These are phyloP conservation scores for Leccinellum rugosiceps DNA, from an alignment of 768 basidiomycete species.

Conservation along the genomic window DNA sequence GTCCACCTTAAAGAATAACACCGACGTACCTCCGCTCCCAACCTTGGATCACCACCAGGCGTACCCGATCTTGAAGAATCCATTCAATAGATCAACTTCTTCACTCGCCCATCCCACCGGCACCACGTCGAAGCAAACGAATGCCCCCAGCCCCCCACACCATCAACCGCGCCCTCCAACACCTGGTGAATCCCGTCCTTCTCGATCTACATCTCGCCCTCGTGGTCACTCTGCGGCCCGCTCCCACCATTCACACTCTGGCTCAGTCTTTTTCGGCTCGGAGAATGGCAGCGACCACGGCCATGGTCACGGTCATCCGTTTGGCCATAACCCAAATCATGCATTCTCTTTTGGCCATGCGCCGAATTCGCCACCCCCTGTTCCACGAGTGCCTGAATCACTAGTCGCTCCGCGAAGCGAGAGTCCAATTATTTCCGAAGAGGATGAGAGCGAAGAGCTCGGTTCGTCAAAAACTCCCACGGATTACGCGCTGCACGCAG, in stretches of 20 bases:
- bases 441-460: constrained; percentile 60
- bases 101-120: constrained; percentile 56
- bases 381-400: constrained; percentile 70
- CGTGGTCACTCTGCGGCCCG: constrained; percentile 61
- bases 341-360: constrained; percentile 24
- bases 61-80: constrained; percentile 74
- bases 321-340: constrained; percentile 27
- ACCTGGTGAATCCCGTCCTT: constrained; percentile 41
- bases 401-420: constrained; percentile 52
- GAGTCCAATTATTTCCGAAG: constrained; percentile 50
- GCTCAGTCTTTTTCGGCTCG: constrained; percentile 67
- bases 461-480: constrained; percentile 79
- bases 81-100: constrained; percentile 79
- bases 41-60: constrained; percentile 56
- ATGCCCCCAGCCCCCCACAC: constrained; percentile 45
- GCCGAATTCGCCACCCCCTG: constrained; percentile 66
- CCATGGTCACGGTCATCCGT: constrained; percentile 36
- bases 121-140: constrained; percentile 37
- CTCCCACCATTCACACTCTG: constrained; percentile 75
- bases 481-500: constrained; percentile 84
- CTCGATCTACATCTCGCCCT: constrained; percentile 39
- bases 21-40: constrained; percentile 75
- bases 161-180: constrained; percentile 57
- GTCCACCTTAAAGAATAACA: constrained; percentile 46
- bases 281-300: constrained; percentile 72